phyloP scores from a whole-genome alignment of 2,329 filamentous ascomycete genomes.

The Ustulina deusta region DNA sequence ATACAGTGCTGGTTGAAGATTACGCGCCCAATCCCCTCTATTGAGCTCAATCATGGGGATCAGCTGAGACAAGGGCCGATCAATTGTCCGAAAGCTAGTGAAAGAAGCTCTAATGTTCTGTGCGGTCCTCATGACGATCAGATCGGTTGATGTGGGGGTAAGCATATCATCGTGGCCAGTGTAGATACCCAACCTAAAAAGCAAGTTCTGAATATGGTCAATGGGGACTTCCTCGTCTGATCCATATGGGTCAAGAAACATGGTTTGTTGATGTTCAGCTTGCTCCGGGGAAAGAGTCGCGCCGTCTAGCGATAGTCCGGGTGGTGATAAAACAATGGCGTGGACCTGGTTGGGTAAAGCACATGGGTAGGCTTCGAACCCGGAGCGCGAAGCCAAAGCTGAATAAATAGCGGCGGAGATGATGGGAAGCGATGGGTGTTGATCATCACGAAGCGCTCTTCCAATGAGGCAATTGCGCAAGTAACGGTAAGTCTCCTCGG shows the following conservation, averaged over 20 bases:
- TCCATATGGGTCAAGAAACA: conserved; percentile 88
- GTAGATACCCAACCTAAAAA: conserved; percentile 64
- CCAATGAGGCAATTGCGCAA: conserved; percentile 91
- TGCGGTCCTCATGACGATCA: conserved; percentile 79
- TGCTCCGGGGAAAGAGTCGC: conserved; percentile 53
- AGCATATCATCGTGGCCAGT: conserved; percentile 65
- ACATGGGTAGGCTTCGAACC: conserved; percentile 81
- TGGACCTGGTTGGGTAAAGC: conserved; percentile 89
- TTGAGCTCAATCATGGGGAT: conserved; percentile 54
- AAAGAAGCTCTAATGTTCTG: conserved; percentile 84
- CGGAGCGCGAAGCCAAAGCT: conserved; percentile 78
- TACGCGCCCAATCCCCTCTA: conserved; percentile 66
- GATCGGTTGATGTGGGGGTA: conserved; percentile 70
- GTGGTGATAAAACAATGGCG: conserved; percentile 75
- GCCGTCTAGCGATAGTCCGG: conserved; percentile 71
- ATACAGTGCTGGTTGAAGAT: conserved; percentile 72
- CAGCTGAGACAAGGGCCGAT: conserved; percentile 54
- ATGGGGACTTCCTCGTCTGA: conserved; percentile 74
- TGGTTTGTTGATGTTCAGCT: conserved; percentile 61
- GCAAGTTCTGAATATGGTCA: conserved; percentile 67
- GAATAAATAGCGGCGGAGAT: conserved; percentile 91
- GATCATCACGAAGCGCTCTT: conserved; percentile 76
- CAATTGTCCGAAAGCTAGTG: conserved; percentile 59
- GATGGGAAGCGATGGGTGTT: conserved; percentile 85
- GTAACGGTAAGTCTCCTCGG: conserved; percentile 76